A percentile compares a stretch with the other conserved stretches of the same genome.
Conservation (phyloP, 2,329 filamentous ascomycete species). For the Trichoderma breve region DNA sequence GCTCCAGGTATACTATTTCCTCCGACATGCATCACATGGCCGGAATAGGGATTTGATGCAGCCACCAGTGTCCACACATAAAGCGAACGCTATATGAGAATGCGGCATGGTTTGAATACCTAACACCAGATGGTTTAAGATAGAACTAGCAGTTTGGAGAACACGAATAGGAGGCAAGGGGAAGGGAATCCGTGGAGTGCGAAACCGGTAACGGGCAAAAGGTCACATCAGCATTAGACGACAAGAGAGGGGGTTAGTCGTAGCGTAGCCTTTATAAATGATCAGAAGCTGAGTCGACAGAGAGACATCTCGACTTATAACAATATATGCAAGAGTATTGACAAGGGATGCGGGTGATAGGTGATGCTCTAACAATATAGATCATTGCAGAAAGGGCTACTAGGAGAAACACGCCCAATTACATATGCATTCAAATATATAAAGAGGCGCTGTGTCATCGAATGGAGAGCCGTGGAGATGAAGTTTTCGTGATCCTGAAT, state of each 20-base stretch:
- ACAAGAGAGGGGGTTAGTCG: background rate
- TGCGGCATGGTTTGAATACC: too few relatives aligned
- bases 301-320: background rate
- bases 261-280: background rate
- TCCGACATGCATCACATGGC: background rate
- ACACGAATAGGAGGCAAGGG: background rate
- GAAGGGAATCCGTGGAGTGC: background rate
- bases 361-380: background rate
- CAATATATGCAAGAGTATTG: background rate
- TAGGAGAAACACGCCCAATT: background rate
- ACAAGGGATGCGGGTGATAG: too few relatives aligned
- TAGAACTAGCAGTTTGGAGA: background rate
- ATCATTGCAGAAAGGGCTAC: background rate
- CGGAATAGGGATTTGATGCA: background rate
- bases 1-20: background rate
- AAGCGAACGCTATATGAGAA: too few relatives aligned
- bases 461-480: background rate
- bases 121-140: background rate
- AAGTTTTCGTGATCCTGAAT: background rate
- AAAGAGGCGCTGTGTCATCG: background rate
- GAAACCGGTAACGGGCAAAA: background rate
- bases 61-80: background rate
- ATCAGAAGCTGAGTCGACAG: background rate
- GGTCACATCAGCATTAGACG: background rate
- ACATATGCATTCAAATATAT: background rate